A percentile compares a stretch with the other conserved stretches of the same genome.
Conservation (phyloP, 495 filamentous ascomycete genomes). For the Podospora anserina region DNA sequence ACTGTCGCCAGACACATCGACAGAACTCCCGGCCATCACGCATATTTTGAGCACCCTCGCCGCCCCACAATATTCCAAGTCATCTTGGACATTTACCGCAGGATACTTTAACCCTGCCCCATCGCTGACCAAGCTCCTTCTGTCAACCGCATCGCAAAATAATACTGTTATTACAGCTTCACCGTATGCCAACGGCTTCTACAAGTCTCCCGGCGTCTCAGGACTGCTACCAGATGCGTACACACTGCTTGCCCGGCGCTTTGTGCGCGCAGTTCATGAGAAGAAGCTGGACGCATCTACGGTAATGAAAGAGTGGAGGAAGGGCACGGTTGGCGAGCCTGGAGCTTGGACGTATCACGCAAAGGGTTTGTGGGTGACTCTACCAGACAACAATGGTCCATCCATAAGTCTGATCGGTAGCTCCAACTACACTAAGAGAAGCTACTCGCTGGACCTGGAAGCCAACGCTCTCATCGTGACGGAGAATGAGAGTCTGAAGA, state of each 20-base stretch:
- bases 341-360: conserved; percentile 97
- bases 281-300: conserved; percentile 59
- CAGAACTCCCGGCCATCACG: conserved; percentile 78
- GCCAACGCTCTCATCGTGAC: conserved; percentile 83
- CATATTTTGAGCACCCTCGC: conserved; percentile 67
- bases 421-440: conserved; percentile 93
- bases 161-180: conserved; percentile 93
- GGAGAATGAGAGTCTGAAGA: conserved; percentile 67
- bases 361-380: conserved; percentile 90
- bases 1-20: conserved; percentile 73
- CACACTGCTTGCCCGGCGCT: conserved; percentile 77
- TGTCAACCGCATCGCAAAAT: conserved; percentile 60
- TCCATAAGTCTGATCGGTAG: conserved; percentile 82
- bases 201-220: conserved; percentile 79
- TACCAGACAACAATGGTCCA: conserved; percentile 58
- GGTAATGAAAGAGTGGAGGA: conserved; percentile 83
- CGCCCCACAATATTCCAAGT: conserved; percentile 56
- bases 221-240: conserved; percentile 90
- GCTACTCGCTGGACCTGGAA: conserved; percentile 88
- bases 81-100: conserved; percentile 91
- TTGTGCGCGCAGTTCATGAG: conserved; percentile 66
- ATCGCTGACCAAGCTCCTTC: conserved; percentile 69
- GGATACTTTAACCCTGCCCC: conserved; percentile 97
- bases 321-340: conserved; percentile 72
- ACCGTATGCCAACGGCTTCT: conserved; percentile 94